Conservation (phyloP, 148 eudicot species). For the Persicaria maculosa region DNA sequence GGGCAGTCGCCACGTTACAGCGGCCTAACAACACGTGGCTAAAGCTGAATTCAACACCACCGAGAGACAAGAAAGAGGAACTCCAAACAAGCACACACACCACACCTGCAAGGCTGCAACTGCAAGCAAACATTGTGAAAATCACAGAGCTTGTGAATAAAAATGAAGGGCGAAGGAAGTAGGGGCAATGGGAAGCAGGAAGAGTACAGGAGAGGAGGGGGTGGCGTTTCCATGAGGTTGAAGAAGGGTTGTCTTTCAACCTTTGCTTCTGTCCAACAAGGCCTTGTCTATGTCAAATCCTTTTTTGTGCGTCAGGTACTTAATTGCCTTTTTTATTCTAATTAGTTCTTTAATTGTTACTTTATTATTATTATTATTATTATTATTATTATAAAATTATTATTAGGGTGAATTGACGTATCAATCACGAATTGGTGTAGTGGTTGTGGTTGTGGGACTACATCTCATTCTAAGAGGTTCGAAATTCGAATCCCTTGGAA, state of each 20-base stretch:
- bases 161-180: not conserved
- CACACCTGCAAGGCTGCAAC: too few relatives aligned
- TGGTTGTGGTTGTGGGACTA: too few relatives aligned
- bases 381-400: not conserved
- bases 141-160: not conserved
- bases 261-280: slow-evolving; percentile 27
- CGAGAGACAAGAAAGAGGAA: not conserved
- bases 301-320: slow-evolving; percentile 35
- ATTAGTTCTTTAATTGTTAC: not conserved
- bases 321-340: not conserved
- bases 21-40: not conserved
- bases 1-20: not conserved
- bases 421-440: too few relatives aligned
- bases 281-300: slow-evolving; percentile 37
- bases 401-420: too few relatives aligned
- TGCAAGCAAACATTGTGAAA: too few relatives aligned
- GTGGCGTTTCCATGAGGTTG: slow-evolving; percentile 1
- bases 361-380: not conserved
- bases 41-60: not conserved
- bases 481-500: too few relatives aligned
- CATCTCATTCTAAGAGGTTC: too few relatives aligned
- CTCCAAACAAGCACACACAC: too few relatives aligned
- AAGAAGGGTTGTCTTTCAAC: slow-evolving; percentile 22
- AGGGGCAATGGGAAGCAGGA: not conserved
- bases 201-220: not conserved